Evolutionary conservation across 148 eudicot genomes (phyloP).

Genomic region (Agrostemma githago): DNA sequence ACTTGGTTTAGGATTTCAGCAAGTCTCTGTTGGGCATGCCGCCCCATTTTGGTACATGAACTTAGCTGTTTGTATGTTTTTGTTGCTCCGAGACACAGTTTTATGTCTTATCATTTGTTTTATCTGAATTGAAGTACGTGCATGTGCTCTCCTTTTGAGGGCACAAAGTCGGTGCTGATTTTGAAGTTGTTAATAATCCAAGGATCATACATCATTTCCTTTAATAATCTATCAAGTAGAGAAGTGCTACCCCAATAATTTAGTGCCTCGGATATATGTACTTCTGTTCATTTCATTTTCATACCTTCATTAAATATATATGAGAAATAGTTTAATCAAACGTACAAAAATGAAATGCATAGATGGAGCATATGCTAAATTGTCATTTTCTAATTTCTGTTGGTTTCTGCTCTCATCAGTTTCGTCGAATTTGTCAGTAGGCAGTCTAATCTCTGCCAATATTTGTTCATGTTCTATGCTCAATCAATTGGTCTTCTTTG

Average conservation of each 20-base stretch:
- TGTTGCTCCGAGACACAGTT: neutral
- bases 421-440: neutral
- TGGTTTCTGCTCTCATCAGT: neutral
- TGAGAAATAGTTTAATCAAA: no score
- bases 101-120: neutral
- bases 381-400: neutral
- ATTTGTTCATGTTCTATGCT: neutral
- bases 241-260: neutral
- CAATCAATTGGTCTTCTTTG: neutral
- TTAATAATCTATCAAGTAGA: no score
- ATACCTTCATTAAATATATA: no score
- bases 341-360: no score
- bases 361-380: neutral
- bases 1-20: conserved; percentile 64
- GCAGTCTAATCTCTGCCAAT: neutral
- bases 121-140: neutral
- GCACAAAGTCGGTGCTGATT: neutral
- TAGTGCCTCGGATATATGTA: neutral
- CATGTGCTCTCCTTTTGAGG: neutral
- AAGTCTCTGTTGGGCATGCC: conserved; percentile 38
- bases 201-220: neutral
- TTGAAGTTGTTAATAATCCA: neutral
- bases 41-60: conserved; percentile 48
- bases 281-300: neutral
- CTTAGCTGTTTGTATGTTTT: conserved; percentile 2